Base-by-base conservation (phyloP, 2,329 filamentous ascomycete species). In the Pseudogymnoascus sp. region DNA sequence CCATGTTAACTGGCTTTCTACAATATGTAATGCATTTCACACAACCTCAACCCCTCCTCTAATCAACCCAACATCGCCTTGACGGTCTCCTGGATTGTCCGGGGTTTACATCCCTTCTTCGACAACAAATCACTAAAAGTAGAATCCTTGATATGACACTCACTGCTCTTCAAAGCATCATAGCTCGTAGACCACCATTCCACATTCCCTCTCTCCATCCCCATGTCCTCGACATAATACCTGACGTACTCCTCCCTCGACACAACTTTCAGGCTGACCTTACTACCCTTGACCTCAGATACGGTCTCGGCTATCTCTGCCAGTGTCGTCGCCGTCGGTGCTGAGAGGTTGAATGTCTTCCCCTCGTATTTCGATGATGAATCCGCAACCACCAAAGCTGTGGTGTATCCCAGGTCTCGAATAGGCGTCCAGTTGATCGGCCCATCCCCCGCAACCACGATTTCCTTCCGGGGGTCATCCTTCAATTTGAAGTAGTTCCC, bases 361-460 rank as follows among this genome's bases (percentile, higher is more conserved):
- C 64, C 64, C 12, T 43, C 63, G 33, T 61, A 67, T 41, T 61
- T 61, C 33, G 61, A 64, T 5, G 28, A 57, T 9, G 20, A 11
- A 41, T 65, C 64, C 7, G 59, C 60, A 47, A 69, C 22, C 2
- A 69, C 61, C 37, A 69, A 35, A 1, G 68, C 67, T 22, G 37
- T 67, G 7, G 57, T 65, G 6, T 67, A 20, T 8, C 67, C 68
- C 15, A 69, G 14, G 62, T 69, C 68, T 25, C n/a, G 28, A 53
- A 70, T 66, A n/a, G 58, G 33, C 2, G 66, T 67, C 68, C 66
- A 69, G 35, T 63, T 65, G 14, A 68, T 57, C 30, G 59, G 60
- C 1, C 68, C 68, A 64, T 70, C 66, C 1, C 66, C 68, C 3
- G 66, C 65, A n/a, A 69, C 22, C 7, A 70, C 50, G 35, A 70